A percentile compares a stretch with the other conserved stretches of the same genome.
phyloP scores from a whole-genome alignment of 2,329 filamentous ascomycete genomes.

The Alternaria arborescens region DNA sequence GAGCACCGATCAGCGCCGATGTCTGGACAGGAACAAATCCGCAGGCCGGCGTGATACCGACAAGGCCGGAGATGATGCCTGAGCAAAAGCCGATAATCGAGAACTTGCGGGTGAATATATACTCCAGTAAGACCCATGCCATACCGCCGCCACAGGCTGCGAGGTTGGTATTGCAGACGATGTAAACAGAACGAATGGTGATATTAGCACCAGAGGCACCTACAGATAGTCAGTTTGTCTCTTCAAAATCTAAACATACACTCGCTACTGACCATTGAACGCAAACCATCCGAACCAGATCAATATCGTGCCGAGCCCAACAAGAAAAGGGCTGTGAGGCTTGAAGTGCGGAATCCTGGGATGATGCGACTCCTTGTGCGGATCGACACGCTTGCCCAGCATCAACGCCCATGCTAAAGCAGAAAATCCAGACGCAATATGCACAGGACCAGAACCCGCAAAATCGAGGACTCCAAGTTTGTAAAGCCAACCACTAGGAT shows the following conservation, averaged over 20 bases:
- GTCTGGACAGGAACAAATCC: conserved; percentile 64
- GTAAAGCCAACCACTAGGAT: conserved; percentile 74
- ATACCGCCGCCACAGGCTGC: conserved; percentile 64
- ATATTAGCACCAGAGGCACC: conserved; percentile 58
- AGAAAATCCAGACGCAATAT: conserved; percentile 75
- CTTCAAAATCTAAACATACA: background rate
- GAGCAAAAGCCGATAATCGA: conserved; percentile 62
- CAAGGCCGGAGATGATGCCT: conserved; percentile 65
- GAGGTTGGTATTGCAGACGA: conserved; percentile 67
- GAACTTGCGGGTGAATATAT: conserved; percentile 59
- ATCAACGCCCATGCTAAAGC: conserved; percentile 75
- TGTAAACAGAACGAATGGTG: conserved; percentile 62
- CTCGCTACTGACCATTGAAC: conserved; percentile 50
- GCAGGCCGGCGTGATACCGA: conserved; percentile 67
- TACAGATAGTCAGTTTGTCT: conserved; percentile 6
- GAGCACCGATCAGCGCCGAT: conserved; percentile 61
- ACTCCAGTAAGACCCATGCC: conserved; percentile 64
- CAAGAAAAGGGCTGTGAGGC: conserved; percentile 77
- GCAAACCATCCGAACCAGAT: conserved; percentile 51
- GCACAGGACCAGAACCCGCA: conserved; percentile 77
- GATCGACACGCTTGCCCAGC: conserved; percentile 73
- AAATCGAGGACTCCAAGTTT: conserved; percentile 76
- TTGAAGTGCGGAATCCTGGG: conserved; percentile 67
- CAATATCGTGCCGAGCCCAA: conserved; percentile 75
- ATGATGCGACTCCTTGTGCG: conserved; percentile 58